Evolutionary conservation across 768 basidiomycete genomes (phyloP), one percentile per base, ranked within the genome.

Genomic region (Agrocybe praecox): DNA sequence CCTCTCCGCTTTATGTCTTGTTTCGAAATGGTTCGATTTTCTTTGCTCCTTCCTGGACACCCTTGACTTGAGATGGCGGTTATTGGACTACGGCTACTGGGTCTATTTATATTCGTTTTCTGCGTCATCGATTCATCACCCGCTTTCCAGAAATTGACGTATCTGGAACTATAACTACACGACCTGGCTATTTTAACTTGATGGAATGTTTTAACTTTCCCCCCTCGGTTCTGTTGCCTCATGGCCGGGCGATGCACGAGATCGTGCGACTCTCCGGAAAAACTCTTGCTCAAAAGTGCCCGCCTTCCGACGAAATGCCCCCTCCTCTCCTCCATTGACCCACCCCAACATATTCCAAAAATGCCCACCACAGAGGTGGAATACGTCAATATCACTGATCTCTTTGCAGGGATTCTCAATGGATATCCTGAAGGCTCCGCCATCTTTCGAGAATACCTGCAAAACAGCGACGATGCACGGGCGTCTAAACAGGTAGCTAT

Each of bases 401-500:
- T 65, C 0, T 60, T 69, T 7, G 67, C 68, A 4, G 66, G 65
- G 3, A 76, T 78, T 23, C 56, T 77, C 6, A 66, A 70, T 10
- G 67, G 67, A 3, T 79, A 79, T 57, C 75, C 77, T 1, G 76
- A 74, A 48, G 69, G 70, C 5, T 63, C 72, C 36, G 72, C 72
- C 0, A 57, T 77, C 9, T 61, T 77, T n/a, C 69, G 76, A 12
- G 77, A 79, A 52, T 57, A 76, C 12, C 49, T 79, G 0, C 75
- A 76, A 60, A 79, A 79, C 59, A 71, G 74, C 14, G 77, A 79
- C 45, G 77, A 79, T 56, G 74, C 76, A 0, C 58, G 61, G 22
- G 77, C 75, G 9, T 65, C 65, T 0, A 60, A 61, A 29, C 75
- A 76, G 64, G 75, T 72, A 26, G 68, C 36, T 22, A 36, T 46